Evolutionary conservation across 2,329 filamentous ascomycete genomes (phyloP).

Genomic region (Alternaria ethzedia): DNA sequence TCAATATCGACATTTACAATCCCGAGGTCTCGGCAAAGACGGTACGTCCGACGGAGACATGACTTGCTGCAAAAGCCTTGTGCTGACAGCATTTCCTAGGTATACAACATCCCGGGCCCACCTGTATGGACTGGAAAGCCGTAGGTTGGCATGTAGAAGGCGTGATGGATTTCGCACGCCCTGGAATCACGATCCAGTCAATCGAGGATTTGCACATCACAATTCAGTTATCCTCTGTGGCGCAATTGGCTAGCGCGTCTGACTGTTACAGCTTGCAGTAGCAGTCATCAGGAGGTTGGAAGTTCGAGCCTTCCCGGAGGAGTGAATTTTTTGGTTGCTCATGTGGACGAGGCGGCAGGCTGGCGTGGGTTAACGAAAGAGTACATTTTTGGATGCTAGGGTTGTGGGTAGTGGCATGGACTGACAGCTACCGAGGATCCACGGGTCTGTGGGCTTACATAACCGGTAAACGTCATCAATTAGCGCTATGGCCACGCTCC

Average conservation of each 20-base stretch:
- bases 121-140: slow-evolving; percentile 14
- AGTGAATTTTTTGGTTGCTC: slow-evolving; percentile 11
- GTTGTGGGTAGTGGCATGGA: not conserved
- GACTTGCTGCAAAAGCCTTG: not conserved
- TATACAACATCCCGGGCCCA: slow-evolving; percentile 23
- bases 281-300: slow-evolving; percentile 39
- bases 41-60: slow-evolving; percentile 13
- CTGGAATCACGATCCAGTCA: not conserved
- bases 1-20: slow-evolving; percentile 38
- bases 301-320: slow-evolving; percentile 45
- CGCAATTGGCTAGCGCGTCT: slow-evolving; percentile 66
- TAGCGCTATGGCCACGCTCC: not conserved
- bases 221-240: slow-evolving; percentile 46
- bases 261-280: slow-evolving; percentile 57
- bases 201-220: not conserved
- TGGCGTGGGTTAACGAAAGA: not conserved
- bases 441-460: not conserved
- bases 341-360: not conserved
- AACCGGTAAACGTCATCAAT: not conserved
- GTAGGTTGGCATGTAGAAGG: not conserved
- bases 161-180: too few relatives aligned
- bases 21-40: slow-evolving; percentile 26
- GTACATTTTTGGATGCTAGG: not conserved
- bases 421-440: not conserved
- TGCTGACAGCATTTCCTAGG: slow-evolving; percentile 2